Evolutionary conservation across 2,329 filamentous ascomycete species (phyloP), one percentile per base, ranked within the genome.

Genomic region (Penicillium sp.): DNA sequence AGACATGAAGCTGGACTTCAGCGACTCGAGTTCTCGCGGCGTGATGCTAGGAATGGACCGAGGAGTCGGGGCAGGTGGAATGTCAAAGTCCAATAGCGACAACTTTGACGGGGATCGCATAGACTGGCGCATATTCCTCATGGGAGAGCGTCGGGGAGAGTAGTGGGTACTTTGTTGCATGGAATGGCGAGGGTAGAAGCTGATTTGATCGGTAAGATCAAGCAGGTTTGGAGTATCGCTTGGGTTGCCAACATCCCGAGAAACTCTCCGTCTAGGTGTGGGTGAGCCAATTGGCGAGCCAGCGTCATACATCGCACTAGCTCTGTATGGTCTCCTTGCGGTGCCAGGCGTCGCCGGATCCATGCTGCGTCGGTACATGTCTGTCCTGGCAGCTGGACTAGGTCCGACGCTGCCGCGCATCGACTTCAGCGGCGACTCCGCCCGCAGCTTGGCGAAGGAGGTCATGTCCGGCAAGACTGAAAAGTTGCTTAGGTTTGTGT

Each of bases 21-120:
- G 78, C 12, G 87, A 88, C 67, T 98, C 93, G 2, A 97, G 78
- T 72, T 98, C 93, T 29, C 93, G 84, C 1, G 93, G 88, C 1
- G 91, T 95, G 59, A 97, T 87, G 7, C 86, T 89, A 0, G 93
- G 93, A 32, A 97, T 81, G 47, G 89, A 95, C 54, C 92, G 84
- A 12, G 93, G 93, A 0, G 93, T 97, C 1, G 92, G 90, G 59
- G 90, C 84, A 0, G 92, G 89, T n/a, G 91, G 90, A 8, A 97
- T 87, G 62, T 97, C 93, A 66, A 95, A 93, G 70, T 95, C 89
- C 41, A 95, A 81, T 38, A 93, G 79, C 62, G 86, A 88, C 29
- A 83, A 78, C 58, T 88, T 83, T 40, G 68, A 70, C 3, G 71
- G 70, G 3, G 69, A 67, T 15, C 67, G 62, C 42, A 66, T 64